Base-by-base conservation (phyloP, 2,329 filamentous ascomycete species). In the Sclerotinia trifoliorum region DNA sequence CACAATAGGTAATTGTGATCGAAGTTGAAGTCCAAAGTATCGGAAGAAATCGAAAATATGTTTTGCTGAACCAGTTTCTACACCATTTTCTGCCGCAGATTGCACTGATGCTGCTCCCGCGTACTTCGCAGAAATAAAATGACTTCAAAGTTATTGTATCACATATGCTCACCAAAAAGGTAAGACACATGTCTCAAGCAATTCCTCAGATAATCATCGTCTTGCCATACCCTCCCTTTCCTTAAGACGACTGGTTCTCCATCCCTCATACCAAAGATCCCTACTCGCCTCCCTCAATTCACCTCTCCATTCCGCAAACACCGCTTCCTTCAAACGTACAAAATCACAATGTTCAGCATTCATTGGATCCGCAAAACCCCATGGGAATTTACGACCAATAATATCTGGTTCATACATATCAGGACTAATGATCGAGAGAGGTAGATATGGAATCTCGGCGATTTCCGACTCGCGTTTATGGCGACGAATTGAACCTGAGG, bases 351-450 rank as follows among this genome's bases (percentile, higher is more conserved):
- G 95, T 74, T 91, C 87, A 42, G 89, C 84, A 75, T 98, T 90
- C 82, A 95, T 94, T 0, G 95, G 95, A 77, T 98, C 93, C 5
- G 95, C 95, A 74, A 97, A 96, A 8, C 95, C 95, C 95, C 95
- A 99, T 0, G 95, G 92, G 78, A 98, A 99, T 72, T 90, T 89
- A 70, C 95, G 91, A 57, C 95, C 95, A 70, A 96, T 81, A 21
- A 91, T 83, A 44, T 85, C 86, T 11, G 90, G 89, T 75, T 96
- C 92, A 80, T 98, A 96, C 54, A 92, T 86, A 78, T 99, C 95
- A 0, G 95, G 95, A 71, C 93, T 97, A 78, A 99, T 90, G 78
- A 97, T 92, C 52, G 93, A 97, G 77, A 98, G 88, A 0, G 95
- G 95, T 35, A 97, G 82, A 77, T 92, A 90, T 0, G 92, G 92